A percentile compares a stretch with the other conserved stretches of the same genome.
Evolutionary conservation across 768 basidiomycete species (phyloP).

Genomic region (Astraeus odoratus): DNA sequence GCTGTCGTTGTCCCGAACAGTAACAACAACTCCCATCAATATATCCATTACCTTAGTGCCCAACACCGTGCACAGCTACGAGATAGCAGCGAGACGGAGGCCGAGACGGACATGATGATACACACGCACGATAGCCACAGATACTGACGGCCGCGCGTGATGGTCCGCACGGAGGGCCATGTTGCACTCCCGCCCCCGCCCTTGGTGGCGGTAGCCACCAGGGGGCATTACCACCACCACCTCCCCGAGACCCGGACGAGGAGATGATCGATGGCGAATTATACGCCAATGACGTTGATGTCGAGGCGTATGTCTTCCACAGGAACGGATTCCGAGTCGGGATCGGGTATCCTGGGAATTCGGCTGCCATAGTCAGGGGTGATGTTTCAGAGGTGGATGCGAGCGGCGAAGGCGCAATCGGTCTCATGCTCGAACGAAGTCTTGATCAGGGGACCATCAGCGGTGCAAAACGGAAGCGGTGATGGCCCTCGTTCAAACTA

Average conservation of each 20-base stretch:
- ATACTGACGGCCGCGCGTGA: conserved; percentile 13
- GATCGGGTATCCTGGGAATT: neutral
- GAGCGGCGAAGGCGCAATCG: neutral
- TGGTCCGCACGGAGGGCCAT: conserved; percentile 23
- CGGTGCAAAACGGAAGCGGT: conserved; percentile 2
- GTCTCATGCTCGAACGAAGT: neutral
- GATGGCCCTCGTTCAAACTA: neutral
- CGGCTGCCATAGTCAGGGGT: neutral
- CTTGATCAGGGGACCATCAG: neutral
- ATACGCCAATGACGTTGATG: conserved; percentile 9
- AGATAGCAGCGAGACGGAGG: conserved; percentile 29
- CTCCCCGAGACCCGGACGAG: conserved; percentile 13
- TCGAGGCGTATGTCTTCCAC: neutral
- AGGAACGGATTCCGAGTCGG: neutral
- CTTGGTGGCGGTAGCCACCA: neutral
- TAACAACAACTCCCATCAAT: neutral
- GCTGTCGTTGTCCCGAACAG: neutral
- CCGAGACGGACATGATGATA: conserved; percentile 21
- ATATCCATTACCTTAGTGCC: conserved; percentile 13
- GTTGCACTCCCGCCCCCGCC: conserved; percentile 6
- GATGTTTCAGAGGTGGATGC: neutral
- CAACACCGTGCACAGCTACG: conserved; percentile 17
- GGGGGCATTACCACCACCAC: neutral
- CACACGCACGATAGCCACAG: conserved; percentile 9
- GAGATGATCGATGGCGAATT: conserved; percentile 23